Conservation (phyloP, 2,329 filamentous ascomycete genomes). For the Aureobasidium sp. region DNA sequence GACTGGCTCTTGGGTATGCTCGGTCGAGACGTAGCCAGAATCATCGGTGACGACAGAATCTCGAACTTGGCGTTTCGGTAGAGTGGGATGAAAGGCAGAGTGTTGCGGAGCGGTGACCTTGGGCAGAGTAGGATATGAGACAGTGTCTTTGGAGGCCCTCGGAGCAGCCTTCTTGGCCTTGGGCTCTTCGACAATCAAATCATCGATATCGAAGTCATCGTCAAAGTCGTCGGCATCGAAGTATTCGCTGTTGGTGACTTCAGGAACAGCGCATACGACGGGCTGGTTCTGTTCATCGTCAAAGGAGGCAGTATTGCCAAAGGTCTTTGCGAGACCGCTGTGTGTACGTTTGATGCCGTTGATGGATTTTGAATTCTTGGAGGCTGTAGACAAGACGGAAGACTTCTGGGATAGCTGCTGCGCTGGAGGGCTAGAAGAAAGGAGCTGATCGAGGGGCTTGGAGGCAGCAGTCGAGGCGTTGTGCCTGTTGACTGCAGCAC, state of each 20-base stretch:
- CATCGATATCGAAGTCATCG: constrained; percentile 69
- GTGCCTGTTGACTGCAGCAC: constrained; percentile 34
- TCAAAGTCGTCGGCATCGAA: constrained; percentile 81
- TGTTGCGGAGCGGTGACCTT: constrained; percentile 22
- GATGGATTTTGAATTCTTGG: constrained; percentile 21
- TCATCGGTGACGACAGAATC: constrained; percentile 15
- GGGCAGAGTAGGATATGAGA: constrained; percentile 38
- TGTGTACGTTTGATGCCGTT: constrained; percentile 39
- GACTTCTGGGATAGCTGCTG: constrained; percentile 31
- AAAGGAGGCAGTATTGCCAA: constrained; percentile 32
- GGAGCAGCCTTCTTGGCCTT: constrained; percentile 23
- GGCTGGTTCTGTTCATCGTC: constrained; percentile 31
- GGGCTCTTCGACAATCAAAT: constrained; percentile 47
- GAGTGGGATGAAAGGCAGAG: constrained; percentile 24
- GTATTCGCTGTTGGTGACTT: constrained; percentile 39
- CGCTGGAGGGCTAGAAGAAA: constrained; percentile 52
- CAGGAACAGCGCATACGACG: constrained; percentile 21
- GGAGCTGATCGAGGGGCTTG: constrained; percentile 39
- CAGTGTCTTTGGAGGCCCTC: constrained; percentile 19
- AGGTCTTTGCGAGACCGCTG: constrained; percentile 40
- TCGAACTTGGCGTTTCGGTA: constrained; percentile 23
- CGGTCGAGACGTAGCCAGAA: constrained; percentile 23
- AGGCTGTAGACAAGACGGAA: constrained; percentile 30
- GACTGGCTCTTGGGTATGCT: background rate
- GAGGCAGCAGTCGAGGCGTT: constrained; percentile 28